Evolutionary conservation across 176 grass and related monocot species (phyloP).

Genomic region (Oryza punctata): DNA sequence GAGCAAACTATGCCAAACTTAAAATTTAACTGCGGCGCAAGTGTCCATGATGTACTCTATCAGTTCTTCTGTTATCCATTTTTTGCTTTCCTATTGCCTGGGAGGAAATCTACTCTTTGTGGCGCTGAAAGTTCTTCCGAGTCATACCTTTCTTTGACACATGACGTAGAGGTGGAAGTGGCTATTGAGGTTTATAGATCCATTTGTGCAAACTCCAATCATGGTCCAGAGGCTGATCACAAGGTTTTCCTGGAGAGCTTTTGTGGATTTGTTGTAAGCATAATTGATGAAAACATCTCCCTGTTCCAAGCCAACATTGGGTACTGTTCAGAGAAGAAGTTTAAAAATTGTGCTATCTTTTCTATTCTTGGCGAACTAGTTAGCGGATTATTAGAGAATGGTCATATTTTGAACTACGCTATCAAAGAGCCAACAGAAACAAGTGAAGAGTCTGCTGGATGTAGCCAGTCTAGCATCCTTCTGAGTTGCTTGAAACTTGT

Average conservation of each 20-base stretch:
- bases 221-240: constrained; percentile 35
- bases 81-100: constrained; percentile 29
- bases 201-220: constrained; percentile 34
- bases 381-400: constrained; percentile 47
- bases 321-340: constrained; percentile 48
- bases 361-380: constrained; percentile 59
- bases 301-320: constrained; percentile 36
- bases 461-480: constrained; percentile 15
- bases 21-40: background rate
- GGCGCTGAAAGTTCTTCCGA: constrained; percentile 25
- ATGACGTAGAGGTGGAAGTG: constrained; percentile 35
- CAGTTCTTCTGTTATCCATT: constrained; percentile 63
- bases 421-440: constrained; percentile 32
- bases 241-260: constrained; percentile 47
- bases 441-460: constrained; percentile 10
- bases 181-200: constrained; percentile 45
- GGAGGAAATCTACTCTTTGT: background rate
- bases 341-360: constrained; percentile 37
- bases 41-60: constrained; percentile 25
- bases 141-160: background rate
- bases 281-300: constrained; percentile 55
- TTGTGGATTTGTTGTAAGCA: constrained; percentile 44
- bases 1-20: constrained; percentile 16
- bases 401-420: constrained; percentile 18
- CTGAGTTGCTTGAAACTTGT: constrained; percentile 48